Evolutionary conservation across 108 stramenopile genomes (phyloP), one percentile per base, ranked within the genome.

Genomic region (Tribonema minus): DNA sequence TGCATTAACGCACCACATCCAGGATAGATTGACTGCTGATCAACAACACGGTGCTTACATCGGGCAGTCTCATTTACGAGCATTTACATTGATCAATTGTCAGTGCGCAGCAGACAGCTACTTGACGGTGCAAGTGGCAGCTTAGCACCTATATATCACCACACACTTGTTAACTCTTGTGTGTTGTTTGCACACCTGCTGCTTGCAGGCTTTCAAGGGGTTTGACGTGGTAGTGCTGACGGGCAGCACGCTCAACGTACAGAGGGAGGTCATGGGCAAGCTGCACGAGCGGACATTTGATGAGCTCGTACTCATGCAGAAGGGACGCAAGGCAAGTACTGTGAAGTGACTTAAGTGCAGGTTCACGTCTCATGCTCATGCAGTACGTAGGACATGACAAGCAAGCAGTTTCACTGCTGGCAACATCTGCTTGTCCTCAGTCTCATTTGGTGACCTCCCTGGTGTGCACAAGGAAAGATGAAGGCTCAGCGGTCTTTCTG

Each of bases 241-340:
- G 67, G 77, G 77, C 61, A 79, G 77, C 61, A 38, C 77, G 61
- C 5, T 79, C 68, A 67, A 68, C 37, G 59, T 68, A 79, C 60
- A 79, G 68, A 63, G 77, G 7, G 32, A 62, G 60, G 25, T 79
- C 2, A 23, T 33, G 31, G 77, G 77, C 15, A 79, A 79, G 35
- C 60, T 79, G 31, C 60, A 66, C 3, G 77, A 79, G 59, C 67
- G 77, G 2, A 79, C 68, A 29, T 79, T 70, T 71, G 77, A 79
- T 33, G 77, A 79, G 61, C 62, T 79, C 0, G 58, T 70, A 9
- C 46, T 79, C 26, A 79, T 32, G 6, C 54, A 79, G 37, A 54
- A 35, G 28, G 77, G 77, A 59, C 77, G 77, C 32, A 79, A 69
- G 46, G 46, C 20, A 54, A 54, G 20, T 54, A 54, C 20, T 54